Evolutionary conservation across 768 basidiomycete species (phyloP), one percentile per base, ranked within the genome.

Genomic region (Auriscalpium vulgare): DNA sequence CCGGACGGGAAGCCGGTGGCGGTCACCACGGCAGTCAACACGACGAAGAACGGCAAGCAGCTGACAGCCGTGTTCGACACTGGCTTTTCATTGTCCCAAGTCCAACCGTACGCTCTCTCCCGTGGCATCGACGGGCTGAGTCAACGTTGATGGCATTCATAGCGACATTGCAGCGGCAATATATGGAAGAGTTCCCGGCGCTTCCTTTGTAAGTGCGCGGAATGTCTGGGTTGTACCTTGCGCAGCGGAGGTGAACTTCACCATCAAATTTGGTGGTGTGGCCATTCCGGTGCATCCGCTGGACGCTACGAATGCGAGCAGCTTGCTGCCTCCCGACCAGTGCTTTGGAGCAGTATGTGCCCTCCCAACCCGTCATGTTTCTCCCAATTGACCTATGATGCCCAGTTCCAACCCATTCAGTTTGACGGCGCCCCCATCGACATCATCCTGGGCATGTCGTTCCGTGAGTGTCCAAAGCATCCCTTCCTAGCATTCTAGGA

Each of bases 341-440:
- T 79, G 78, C 58, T 55, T 70, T 8, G 77, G 78, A 17, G 53
- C 56, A 11, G 59, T 59, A 51, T 52, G 74, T 68, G 82, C 82
- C 57, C 61, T 76, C 63, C 23, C 5, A 2, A 29, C 23, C 23
- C 23, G 19, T 50, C 46, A 51, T 16, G 19, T 16, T 16, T 55
- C n/a, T n/a, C n/a, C n/a, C n/a, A n/a, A n/a, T n/a, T n/a, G n/a
- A n/a, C n/a, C n/a, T n/a, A n/a, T n/a, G n/a, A n/a, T n/a, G n/a
- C n/a, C n/a, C n/a, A 87, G 86, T 87, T 85, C 70, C 87, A 88
- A 62, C 83, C 85, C 8, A 75, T 79, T 37, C 76, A 78, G 4
- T 77, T 76, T 54, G 51, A 86, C 84, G 72, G 78, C 43, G 72
- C 77, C 35, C 73, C 68, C 23, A 86, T 29, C 58, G 85, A 88